Evolutionary conservation across 306 rosid genomes (phyloP).

Genomic region (Morella rubra): DNA sequence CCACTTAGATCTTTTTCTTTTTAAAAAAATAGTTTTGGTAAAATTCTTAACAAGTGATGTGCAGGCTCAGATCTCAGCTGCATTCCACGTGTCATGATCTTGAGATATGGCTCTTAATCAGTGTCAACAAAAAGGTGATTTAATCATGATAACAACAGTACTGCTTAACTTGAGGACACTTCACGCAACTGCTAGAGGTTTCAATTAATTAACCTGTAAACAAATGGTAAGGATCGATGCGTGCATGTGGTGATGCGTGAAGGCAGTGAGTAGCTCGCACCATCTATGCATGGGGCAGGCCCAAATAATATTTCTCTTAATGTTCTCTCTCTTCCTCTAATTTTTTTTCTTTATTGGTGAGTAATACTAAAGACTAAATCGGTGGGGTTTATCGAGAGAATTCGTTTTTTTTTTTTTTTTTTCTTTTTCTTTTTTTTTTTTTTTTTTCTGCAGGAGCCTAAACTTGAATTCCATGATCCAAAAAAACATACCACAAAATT

Average conservation of each 20-base stretch:
- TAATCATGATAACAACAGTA: not conserved
- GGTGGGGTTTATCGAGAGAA: too few relatives aligned
- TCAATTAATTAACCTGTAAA: constrained; percentile 28
- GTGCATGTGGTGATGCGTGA: constrained; percentile 60
- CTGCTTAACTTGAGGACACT: constrained; percentile 34
- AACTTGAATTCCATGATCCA: too few relatives aligned
- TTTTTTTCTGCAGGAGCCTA: too few relatives aligned
- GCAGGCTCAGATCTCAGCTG: constrained; percentile 28
- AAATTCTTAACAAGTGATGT: too few relatives aligned
- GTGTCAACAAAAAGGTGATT: not conserved
- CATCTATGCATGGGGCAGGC: constrained; percentile 57
- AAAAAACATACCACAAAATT: too few relatives aligned
- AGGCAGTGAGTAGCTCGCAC: constrained; percentile 44
- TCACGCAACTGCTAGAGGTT: constrained; percentile 29
- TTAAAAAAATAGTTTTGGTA: too few relatives aligned
- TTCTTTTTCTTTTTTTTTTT: too few relatives aligned
- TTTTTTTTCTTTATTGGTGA: too few relatives aligned
- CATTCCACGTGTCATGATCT: constrained; percentile 46
- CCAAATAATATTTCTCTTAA: constrained; percentile 33
- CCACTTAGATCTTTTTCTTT: too few relatives aligned
- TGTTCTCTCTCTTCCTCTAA: not conserved
- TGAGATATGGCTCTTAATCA: constrained; percentile 20
- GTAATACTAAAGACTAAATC: too few relatives aligned
- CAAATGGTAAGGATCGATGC: constrained; percentile 19
- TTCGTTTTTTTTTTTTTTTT: too few relatives aligned